A percentile compares a stretch with the other conserved stretches of the same genome.
Evolutionary conservation across 2,329 filamentous ascomycete genomes (phyloP).

Genomic region (Pseudocercospora vitis): DNA sequence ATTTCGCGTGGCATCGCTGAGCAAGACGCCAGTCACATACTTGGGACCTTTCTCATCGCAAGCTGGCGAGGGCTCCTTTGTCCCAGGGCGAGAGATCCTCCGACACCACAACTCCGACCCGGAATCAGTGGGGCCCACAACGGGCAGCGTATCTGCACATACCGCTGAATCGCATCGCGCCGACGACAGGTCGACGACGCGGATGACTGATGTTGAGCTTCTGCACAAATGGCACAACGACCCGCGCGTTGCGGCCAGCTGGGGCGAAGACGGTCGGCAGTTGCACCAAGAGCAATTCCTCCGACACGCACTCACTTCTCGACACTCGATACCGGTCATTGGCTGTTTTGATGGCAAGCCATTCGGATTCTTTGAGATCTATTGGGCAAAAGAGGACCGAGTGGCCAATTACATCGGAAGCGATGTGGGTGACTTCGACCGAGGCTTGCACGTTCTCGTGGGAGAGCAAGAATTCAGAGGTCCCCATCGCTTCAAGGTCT

Average conservation of each 20-base stretch:
- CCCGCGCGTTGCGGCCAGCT: constrained; percentile 78
- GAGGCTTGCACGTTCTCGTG: constrained; percentile 83
- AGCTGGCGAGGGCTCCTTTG: constrained; percentile 32
- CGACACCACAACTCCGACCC: constrained; percentile 35
- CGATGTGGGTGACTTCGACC: constrained; percentile 77
- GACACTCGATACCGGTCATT: constrained; percentile 85
- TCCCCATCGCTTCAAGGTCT: constrained; percentile 69
- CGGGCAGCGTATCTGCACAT: constrained; percentile 27
- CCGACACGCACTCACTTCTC: constrained; percentile 60
- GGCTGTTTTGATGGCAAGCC: constrained; percentile 92
- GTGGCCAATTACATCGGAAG: constrained; percentile 68
- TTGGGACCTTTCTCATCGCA: constrained; percentile 53
- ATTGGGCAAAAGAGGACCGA: constrained; percentile 93
- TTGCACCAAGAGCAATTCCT: constrained; percentile 68
- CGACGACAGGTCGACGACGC: constrained; percentile 18
- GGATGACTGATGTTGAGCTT: constrained; percentile 62
- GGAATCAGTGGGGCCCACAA: constrained; percentile 47
- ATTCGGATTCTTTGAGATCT: constrained; percentile 96
- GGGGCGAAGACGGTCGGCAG: constrained; percentile 66
- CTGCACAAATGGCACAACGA: constrained; percentile 87
- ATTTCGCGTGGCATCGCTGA: constrained; percentile 78
- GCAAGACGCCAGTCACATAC: constrained; percentile 63
- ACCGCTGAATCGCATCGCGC: constrained; percentile 2
- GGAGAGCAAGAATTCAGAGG: constrained; percentile 92
- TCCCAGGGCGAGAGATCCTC: constrained; percentile 33